Evolutionary conservation across 305 asterid genomes (phyloP).

Genomic region (Andrographis paniculata): DNA sequence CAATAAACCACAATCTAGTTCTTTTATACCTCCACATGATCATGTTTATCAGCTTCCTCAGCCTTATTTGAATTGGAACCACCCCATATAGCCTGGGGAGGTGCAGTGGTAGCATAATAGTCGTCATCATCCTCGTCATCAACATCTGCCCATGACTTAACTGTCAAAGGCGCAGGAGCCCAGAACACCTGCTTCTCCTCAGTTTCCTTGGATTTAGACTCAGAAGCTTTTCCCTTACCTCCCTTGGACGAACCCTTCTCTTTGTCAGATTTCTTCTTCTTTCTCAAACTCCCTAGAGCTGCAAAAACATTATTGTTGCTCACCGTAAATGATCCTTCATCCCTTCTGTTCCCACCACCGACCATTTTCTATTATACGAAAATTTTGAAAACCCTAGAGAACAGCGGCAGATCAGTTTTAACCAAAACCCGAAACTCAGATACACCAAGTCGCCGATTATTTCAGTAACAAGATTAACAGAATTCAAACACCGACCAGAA

Average conservation of each 20-base stretch:
- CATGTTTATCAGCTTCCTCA: neutral
- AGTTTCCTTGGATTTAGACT: neutral
- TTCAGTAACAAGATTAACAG: slow-evolving; percentile 8
- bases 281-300: slow-evolving; percentile 44
- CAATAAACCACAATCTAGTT: neutral
- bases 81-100: neutral
- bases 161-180: neutral
- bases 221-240: neutral
- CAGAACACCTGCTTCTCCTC: neutral
- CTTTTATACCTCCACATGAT: neutral
- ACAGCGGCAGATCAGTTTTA: neutral
- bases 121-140: neutral
- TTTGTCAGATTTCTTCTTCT: slow-evolving; percentile 55
- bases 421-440: slow-evolving; percentile 18
- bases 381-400: too few relatives aligned
- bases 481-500: slow-evolving; percentile 3
- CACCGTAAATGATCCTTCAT: slow-evolving; percentile 43
- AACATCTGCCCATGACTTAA: neutral
- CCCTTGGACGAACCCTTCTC: slow-evolving; percentile 22
- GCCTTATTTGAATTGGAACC: neutral
- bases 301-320: slow-evolving; percentile 53
- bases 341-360: slow-evolving; percentile 54
- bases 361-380: slow-evolving; percentile 30
- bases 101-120: neutral
- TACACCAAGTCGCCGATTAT: slow-evolving; percentile 14